phyloP scores from a whole-genome alignment of 2,329 filamentous ascomycete genomes.

The Beauveria medogensis region DNA sequence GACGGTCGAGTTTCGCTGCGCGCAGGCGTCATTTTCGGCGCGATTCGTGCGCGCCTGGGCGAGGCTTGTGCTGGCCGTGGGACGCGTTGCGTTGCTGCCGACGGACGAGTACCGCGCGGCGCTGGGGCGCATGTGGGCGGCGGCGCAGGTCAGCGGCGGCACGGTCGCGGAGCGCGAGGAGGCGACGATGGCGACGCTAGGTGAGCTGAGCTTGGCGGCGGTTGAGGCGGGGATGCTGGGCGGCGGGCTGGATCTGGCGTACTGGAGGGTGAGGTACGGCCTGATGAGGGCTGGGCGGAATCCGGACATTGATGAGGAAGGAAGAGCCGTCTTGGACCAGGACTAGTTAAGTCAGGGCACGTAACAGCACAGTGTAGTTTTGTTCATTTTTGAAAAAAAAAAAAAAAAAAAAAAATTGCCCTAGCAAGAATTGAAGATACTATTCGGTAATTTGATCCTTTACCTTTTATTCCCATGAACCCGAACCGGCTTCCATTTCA shows the following conservation, averaged over 20 bases:
- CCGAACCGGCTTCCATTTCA: too few species aligned
- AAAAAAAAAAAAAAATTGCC: too few species aligned
- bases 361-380: too few species aligned
- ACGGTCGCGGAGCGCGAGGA: neutral
- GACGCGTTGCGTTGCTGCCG: slow-evolving; percentile 13
- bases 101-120: slow-evolving; percentile 2
- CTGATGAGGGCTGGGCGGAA: neutral
- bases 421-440: too few species aligned
- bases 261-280: neutral
- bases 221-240: neutral
- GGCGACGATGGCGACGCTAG: neutral
- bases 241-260: neutral
- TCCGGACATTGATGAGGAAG: neutral
- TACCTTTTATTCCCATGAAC: too few species aligned
- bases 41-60: slow-evolving; percentile 13
- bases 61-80: slow-evolving; percentile 11
- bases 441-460: too few species aligned
- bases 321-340: neutral
- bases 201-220: neutral
- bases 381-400: neutral
- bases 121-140: neutral
- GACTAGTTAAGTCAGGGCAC: neutral
- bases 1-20: slow-evolving; percentile 16
- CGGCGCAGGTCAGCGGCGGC: neutral
- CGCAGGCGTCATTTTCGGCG: slow-evolving; percentile 12